phyloP scores from a whole-genome alignment of 306 rosid species.

The Astragalus glycyphyllos region DNA sequence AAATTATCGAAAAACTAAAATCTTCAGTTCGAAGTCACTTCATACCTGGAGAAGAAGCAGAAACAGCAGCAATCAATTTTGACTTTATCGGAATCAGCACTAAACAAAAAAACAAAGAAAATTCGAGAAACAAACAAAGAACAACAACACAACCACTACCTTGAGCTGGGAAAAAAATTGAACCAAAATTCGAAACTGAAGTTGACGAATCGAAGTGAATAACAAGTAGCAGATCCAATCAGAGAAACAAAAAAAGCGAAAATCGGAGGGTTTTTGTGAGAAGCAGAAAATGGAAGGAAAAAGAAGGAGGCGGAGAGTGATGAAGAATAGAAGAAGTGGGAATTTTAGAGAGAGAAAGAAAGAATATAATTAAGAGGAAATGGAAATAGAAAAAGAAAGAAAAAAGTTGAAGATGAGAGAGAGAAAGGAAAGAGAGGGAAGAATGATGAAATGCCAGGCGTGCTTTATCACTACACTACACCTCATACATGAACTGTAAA shows the following conservation, averaged over 20 bases:
- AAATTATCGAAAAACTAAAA: not conserved
- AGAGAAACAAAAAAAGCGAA: conserved; percentile 33
- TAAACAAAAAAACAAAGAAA: not conserved
- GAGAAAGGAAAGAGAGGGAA: conserved; percentile 69
- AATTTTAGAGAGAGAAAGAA: conserved; percentile 55
- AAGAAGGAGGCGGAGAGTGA: conserved; percentile 52
- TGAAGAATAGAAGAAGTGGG: conserved; percentile 47
- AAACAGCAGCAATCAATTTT: conserved; percentile 28
- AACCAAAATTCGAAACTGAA: conserved; percentile 34
- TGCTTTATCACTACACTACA: conserved; percentile 84
- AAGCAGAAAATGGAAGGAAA: conserved; percentile 44
- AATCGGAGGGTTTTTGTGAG: conserved; percentile 36
- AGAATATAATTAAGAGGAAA: conserved; percentile 24
- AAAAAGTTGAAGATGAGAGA: conserved; percentile 29
- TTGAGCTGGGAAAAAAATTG: conserved; percentile 39
- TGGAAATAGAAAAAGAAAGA: not conserved
- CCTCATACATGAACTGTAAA: conserved; percentile 72
- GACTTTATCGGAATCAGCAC: conserved; percentile 30
- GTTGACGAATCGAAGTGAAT: conserved; percentile 40
- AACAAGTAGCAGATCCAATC: conserved; percentile 63
- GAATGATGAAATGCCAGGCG: conserved; percentile 98
- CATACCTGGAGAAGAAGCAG: conserved; percentile 43
- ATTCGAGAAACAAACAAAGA: conserved; percentile 19
- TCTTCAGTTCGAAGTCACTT: not conserved
- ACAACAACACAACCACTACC: conserved; percentile 9